These are phyloP conservation scores for Backusella westeae DNA, from an alignment of 192 early-diverging fungal genomes.

Conservation along the genomic window DNA sequence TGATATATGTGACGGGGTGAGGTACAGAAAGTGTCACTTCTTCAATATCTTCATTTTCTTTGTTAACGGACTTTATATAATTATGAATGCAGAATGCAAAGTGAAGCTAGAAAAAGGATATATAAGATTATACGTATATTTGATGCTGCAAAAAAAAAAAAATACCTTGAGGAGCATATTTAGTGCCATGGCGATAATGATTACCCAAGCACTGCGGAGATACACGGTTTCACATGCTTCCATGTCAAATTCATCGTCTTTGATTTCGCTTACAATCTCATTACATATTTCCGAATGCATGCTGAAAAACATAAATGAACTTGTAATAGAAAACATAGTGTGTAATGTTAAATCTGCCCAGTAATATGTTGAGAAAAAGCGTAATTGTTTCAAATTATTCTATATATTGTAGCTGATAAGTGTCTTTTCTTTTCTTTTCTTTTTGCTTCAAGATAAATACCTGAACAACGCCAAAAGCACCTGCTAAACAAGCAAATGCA, in stretches of 20 bases:
- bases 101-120: constrained; percentile 17
- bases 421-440: neutral
- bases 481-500: constrained; percentile 26
- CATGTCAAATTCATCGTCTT: constrained; percentile 28
- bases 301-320: constrained; percentile 20
- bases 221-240: constrained; percentile 23
- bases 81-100: constrained; percentile 27
- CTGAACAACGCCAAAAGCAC: constrained; percentile 26
- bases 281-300: constrained; percentile 24
- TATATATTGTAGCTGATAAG: neutral
- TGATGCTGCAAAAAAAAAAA: no score
- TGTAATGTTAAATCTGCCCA: constrained; percentile 29
- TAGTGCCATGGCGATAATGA: constrained; percentile 18
- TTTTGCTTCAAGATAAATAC: constrained; percentile 4
- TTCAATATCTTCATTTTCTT: neutral
- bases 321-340: constrained; percentile 22
- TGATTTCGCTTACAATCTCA: constrained; percentile 14
- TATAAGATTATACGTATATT: neutral
- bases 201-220: constrained; percentile 23
- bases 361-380: constrained; percentile 24
- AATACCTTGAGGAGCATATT: constrained; percentile 28
- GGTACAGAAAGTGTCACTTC: constrained; percentile 15
- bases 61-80: constrained; percentile 4
- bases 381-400: constrained; percentile 27
- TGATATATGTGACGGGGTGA: constrained; percentile 2